Conservation (phyloP, 169 alveolate species). For the Plasmodium vivax region DNA sequence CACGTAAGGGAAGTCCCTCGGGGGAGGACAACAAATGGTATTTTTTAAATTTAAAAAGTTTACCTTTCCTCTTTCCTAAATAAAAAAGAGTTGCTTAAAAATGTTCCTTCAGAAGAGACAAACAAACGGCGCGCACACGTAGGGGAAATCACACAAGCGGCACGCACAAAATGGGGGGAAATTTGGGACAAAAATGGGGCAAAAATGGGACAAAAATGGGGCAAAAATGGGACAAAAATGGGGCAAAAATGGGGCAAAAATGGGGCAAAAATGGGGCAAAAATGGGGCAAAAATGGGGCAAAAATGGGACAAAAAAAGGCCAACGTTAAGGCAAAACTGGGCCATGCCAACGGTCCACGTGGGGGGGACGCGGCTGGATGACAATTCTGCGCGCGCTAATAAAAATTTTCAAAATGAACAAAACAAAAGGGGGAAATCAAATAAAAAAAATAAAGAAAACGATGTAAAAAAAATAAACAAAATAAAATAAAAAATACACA, state of each 20-base stretch:
- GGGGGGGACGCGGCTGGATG: neutral
- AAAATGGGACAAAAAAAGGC: neutral
- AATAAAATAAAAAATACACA: neutral
- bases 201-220: neutral
- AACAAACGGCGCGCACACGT: neutral
- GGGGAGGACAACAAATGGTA: neutral
- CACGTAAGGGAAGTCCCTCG: neutral
- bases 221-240: neutral
- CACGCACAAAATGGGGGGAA: neutral
- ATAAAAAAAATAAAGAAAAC: neutral
- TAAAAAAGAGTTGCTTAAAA: neutral
- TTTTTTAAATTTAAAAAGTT: neutral
- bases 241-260: neutral
- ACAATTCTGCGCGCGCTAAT: neutral
- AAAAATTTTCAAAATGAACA: neutral
- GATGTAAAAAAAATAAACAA: neutral
- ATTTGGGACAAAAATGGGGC: neutral
- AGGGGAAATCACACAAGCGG: neutral
- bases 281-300: neutral
- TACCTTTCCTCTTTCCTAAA: neutral
- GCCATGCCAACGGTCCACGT: neutral
- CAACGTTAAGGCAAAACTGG: neutral
- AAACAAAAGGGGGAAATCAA: neutral
- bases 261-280: neutral
- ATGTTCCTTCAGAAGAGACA: neutral